These are phyloP conservation scores for Pulveroboletus ravenelii DNA, from an alignment of 768 basidiomycete species.

Conservation along the genomic window DNA sequence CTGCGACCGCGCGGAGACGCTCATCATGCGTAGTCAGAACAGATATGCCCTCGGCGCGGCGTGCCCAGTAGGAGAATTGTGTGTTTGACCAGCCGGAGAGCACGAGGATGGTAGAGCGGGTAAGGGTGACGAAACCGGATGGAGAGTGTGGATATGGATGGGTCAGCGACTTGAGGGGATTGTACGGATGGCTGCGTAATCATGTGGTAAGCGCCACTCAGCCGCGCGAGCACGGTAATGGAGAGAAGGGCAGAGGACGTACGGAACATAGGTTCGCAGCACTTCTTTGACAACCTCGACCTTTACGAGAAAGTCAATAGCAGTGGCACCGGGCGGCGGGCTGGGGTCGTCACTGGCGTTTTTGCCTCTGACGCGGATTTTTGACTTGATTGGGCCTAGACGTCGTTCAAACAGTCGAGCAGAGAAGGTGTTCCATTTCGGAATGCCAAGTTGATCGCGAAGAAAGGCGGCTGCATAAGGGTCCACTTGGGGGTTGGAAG, in stretches of 20 bases:
- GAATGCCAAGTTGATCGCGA: conserved; percentile 39
- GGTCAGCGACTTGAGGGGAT: conserved; percentile 45
- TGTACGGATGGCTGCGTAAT: conserved; percentile 45
- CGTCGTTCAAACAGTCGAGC: conserved; percentile 45
- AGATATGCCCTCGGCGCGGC: conserved; percentile 45
- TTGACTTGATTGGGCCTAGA: conserved; percentile 36
- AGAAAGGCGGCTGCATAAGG: conserved; percentile 44
- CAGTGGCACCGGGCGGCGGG: conserved; percentile 36
- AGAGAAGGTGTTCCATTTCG: conserved; percentile 43
- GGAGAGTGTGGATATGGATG: conserved; percentile 38
- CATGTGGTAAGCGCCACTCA: conserved; percentile 21
- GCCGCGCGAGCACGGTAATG: conserved; percentile 3
- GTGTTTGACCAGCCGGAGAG: conserved; percentile 52
- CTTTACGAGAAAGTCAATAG: conserved; percentile 49
- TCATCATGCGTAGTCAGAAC: conserved; percentile 40
- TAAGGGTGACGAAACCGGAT: conserved; percentile 41
- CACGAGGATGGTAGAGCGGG: conserved; percentile 43
- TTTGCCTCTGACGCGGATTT: conserved; percentile 31
- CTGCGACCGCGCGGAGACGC: conserved; percentile 37
- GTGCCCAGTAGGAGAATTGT: conserved; percentile 53
- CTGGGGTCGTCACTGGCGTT: conserved; percentile 24
- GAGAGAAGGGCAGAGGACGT: conserved; percentile 20
- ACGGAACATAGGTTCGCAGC: conserved; percentile 46
- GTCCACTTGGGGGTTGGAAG: conserved; percentile 32
- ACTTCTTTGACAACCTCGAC: conserved; percentile 50